Conservation (phyloP, 352 stramenopile genomes). For the Peronospora tabacina region DNA sequence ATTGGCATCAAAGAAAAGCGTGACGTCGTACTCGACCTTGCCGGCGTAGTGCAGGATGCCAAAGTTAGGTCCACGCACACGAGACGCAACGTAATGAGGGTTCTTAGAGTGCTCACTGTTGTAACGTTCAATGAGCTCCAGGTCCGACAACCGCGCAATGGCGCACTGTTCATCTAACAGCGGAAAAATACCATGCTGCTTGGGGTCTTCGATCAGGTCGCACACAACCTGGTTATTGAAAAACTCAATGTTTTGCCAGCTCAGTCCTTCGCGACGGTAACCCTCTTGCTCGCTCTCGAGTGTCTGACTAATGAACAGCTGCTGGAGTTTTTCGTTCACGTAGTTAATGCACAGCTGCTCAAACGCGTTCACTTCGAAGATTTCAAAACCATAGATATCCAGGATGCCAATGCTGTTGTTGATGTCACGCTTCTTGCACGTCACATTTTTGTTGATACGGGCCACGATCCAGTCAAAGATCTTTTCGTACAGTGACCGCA, state of each 20-base stretch:
- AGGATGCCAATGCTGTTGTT: slow-evolving; percentile 82
- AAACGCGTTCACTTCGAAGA: slow-evolving; percentile 87
- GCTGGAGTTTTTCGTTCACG: slow-evolving; percentile 85
- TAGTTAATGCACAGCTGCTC: slow-evolving; percentile 90
- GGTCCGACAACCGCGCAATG: slow-evolving; percentile 57
- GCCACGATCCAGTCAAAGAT: slow-evolving; percentile 87
- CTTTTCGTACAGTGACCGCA: slow-evolving; percentile 83
- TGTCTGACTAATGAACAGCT: slow-evolving; percentile 83
- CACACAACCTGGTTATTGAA: slow-evolving; percentile 87
- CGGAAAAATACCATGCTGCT: slow-evolving; percentile 75
- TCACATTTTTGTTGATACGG: slow-evolving; percentile 81
- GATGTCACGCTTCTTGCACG: slow-evolving; percentile 48
- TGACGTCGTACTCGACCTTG: slow-evolving; percentile 84
- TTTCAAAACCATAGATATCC: slow-evolving; percentile 89
- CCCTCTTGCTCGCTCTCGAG: slow-evolving; percentile 74
- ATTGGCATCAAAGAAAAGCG: slow-evolving; percentile 78
- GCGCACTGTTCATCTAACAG: slow-evolving; percentile 76
- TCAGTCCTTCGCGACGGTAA: slow-evolving; percentile 65
- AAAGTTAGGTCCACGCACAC: slow-evolving; percentile 64
- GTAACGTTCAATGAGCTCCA: slow-evolving; percentile 74
- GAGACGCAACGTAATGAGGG: slow-evolving; percentile 67
- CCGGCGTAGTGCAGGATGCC: slow-evolving; percentile 80
- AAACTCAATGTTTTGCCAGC: slow-evolving; percentile 70
- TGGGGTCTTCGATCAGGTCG: slow-evolving; percentile 82
- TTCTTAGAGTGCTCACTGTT: slow-evolving; percentile 61